Conservation (phyloP, 495 filamentous ascomycete genomes). For the Xylaria grammica region DNA sequence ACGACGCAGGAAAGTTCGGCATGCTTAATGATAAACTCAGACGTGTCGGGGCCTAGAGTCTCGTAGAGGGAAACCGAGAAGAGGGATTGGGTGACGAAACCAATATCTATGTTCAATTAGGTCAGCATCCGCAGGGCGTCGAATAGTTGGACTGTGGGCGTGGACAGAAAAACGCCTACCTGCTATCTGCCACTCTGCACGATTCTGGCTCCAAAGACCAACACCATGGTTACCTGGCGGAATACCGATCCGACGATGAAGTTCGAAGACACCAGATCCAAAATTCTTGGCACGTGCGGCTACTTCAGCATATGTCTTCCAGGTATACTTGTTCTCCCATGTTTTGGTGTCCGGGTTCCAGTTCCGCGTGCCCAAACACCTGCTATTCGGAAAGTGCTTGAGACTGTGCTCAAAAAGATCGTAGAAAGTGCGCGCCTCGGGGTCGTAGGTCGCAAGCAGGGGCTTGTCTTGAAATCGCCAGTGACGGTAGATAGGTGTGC, state of each 20-base stretch:
- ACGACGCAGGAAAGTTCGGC: slow-evolving; percentile 75
- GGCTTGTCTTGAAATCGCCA: slow-evolving; percentile 73
- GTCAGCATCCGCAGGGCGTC: slow-evolving; percentile 20
- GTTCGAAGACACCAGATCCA: slow-evolving; percentile 82
- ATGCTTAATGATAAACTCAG: slow-evolving; percentile 96
- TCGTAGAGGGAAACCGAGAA: slow-evolving; percentile 96
- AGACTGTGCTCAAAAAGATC: slow-evolving; percentile 78
- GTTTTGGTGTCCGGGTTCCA: slow-evolving; percentile 78
- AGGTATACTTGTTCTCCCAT: slow-evolving; percentile 75
- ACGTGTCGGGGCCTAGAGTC: slow-evolving; percentile 86
- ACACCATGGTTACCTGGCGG: slow-evolving; percentile 76
- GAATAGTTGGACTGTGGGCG: background rate
- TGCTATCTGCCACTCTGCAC: slow-evolving; percentile 96
- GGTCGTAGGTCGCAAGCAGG: slow-evolving; percentile 75
- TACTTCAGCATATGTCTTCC: slow-evolving; percentile 82
- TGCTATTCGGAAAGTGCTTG: slow-evolving; percentile 59
- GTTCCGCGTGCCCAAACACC: slow-evolving; percentile 80
- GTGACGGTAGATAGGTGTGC: slow-evolving; percentile 80
- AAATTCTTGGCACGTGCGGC: slow-evolving; percentile 81
- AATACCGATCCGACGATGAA: slow-evolving; percentile 74
- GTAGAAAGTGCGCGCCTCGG: slow-evolving; percentile 72
- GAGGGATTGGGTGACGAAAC: slow-evolving; percentile 84
- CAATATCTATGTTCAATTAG: slow-evolving; percentile 68
- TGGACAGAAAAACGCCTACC: slow-evolving; percentile 55
- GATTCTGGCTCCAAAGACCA: slow-evolving; percentile 94